A percentile compares a stretch with the other conserved stretches of the same genome.
Conservation (phyloP, 169 alveolate species). For the Plasmodium chabaudi region DNA sequence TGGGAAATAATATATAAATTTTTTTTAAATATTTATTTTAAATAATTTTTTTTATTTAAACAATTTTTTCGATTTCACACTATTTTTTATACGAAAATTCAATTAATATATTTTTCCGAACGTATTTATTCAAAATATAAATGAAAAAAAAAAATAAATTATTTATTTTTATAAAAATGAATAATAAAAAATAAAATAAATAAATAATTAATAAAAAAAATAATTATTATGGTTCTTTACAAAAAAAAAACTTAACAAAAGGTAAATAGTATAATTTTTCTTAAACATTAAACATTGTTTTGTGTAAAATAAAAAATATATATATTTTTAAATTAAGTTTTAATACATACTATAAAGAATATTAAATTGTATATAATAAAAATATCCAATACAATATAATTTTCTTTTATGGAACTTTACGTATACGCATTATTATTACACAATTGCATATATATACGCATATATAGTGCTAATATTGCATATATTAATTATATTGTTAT, state of each 20-base stretch:
- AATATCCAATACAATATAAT: constrained; percentile 3
- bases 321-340: constrained; percentile 11
- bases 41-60: constrained; percentile 14
- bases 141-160: constrained; percentile 15
- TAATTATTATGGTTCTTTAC: constrained; percentile 1
- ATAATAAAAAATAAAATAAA: constrained; percentile 13
- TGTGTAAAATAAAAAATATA: constrained; percentile 11
- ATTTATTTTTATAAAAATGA: constrained; percentile 34
- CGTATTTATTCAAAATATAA: constrained; percentile 47
- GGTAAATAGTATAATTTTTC: constrained; percentile 11
- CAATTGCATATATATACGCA: background rate
- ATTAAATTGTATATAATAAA: background rate
- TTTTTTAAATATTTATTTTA: constrained; percentile 3
- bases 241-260: background rate
- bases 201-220: background rate
- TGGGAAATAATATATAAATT: constrained; percentile 8
- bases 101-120: constrained; percentile 18
- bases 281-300: constrained; percentile 7
- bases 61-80: constrained; percentile 30
- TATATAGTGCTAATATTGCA: background rate
- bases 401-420: background rate
- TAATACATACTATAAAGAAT: constrained; percentile 11
- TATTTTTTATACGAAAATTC: constrained; percentile 7
- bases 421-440: background rate
- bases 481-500: constrained; percentile 3